Base-by-base conservation (phyloP, 768 basidiomycete species). In the Russula foetens region DNA sequence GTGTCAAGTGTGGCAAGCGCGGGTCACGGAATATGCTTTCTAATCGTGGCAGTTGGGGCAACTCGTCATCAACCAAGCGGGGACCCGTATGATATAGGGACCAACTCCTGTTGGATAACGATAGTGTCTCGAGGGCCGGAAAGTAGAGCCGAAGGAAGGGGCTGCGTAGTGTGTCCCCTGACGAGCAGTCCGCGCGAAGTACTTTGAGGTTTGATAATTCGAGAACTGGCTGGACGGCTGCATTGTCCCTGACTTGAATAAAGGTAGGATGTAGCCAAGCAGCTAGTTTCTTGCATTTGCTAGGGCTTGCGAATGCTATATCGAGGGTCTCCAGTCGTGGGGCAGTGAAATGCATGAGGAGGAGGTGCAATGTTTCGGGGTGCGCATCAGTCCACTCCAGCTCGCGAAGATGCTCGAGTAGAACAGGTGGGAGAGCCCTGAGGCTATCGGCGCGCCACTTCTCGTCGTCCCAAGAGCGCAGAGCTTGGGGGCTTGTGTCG, bases 21-120 rank as follows among this genome's bases (percentile, higher is more conserved):
- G 64, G 57, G 49, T 62, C 64, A 38, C 61, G 64, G 47, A 65
- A 62, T 35, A 62, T 65, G 43, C 58, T 60, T 14, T 65, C 64
- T 8, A 52, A 33, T 24, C 58, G 54, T 33, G 58, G 64, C 7
- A 63, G 50, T n/a, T 44, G 53, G 3, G 48, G 54, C 15, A 58
- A 15, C 53, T 51, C 51, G 8, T 55, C 24, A 21, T 57, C 38
- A 17, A 11, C 35, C 28, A 38, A 24, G n/a, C n/a, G 45, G 15
- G 44, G 29, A 7, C 24, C n/a, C 2, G 19, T 12, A 39, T 19
- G 26, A 38, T 26, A 35, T 28, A 33, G 23, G 53, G 48, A 31
- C 39, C 35, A 23, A 35, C 51, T 57, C 12, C 46, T 45, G n/a
- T 65, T 65, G 5, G 57, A 56, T 28, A 65, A 23, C 28, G 60